phyloP scores from a whole-genome alignment of 116 monocot genomes.

The Trichopus zeylanicus region DNA sequence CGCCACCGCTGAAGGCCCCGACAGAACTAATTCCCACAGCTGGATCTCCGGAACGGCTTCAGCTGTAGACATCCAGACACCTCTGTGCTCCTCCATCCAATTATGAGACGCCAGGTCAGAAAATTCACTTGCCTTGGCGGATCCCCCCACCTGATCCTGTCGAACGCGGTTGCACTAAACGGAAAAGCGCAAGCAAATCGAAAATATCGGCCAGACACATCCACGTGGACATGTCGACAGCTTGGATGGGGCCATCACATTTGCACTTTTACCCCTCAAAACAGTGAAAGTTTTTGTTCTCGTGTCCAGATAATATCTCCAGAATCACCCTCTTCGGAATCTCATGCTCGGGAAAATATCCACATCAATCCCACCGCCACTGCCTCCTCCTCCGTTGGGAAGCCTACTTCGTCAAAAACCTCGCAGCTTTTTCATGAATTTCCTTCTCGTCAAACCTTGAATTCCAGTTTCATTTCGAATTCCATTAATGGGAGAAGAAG shows the following conservation, averaged over 20 bases:
- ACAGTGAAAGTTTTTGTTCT: slow-evolving; percentile 7
- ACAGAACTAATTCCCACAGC: neutral
- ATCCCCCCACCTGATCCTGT: neutral
- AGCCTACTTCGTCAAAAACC: neutral
- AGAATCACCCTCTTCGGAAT: neutral
- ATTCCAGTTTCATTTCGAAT: neutral
- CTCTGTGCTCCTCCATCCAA: neutral
- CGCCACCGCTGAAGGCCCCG: neutral
- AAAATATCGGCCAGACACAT: slow-evolving; percentile 23
- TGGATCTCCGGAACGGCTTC: neutral
- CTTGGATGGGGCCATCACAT: neutral
- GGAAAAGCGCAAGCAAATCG: slow-evolving; percentile 21
- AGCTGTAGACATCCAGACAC: neutral
- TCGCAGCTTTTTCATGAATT: neutral
- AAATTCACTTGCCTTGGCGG: no score
- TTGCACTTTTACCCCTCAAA: slow-evolving; percentile 17
- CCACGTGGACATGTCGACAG: slow-evolving; percentile 30
- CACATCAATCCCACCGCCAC: neutral
- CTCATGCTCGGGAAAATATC: slow-evolving; percentile 3
- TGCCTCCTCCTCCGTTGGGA: neutral
- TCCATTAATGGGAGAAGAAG: slow-evolving; percentile 19
- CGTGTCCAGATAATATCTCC: slow-evolving; percentile 2
- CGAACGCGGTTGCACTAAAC: neutral
- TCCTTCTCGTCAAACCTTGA: neutral
- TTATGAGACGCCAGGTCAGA: neutral